A percentile compares a stretch with the other conserved stretches of the same genome.
Conservation (phyloP, 139 green algal species). For the Chlorella sp. region DNA sequence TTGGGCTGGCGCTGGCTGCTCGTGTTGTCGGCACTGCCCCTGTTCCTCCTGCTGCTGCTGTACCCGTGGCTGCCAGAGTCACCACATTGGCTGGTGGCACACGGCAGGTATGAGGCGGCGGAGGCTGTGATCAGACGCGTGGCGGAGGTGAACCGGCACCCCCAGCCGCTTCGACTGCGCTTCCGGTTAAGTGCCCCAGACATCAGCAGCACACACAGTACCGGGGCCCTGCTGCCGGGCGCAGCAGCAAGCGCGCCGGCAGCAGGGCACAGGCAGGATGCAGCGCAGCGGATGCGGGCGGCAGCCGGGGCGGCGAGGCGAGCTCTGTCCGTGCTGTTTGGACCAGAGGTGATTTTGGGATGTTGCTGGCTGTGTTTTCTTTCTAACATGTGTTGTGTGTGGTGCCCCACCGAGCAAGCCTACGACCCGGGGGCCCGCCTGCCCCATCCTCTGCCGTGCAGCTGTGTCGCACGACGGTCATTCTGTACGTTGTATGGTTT, state of each 20-base stretch:
- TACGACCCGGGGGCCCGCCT: too few species aligned
- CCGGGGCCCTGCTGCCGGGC: too few species aligned
- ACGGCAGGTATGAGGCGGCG: slow-evolving; percentile 42
- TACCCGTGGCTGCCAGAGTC: slow-evolving; percentile 78
- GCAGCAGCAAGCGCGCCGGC: neutral
- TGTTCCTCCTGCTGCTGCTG: slow-evolving; percentile 55
- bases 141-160: slow-evolving; percentile 44
- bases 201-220: neutral
- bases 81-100: slow-evolving; percentile 60
- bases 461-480: slow-evolving; percentile 50
- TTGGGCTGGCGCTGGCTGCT: slow-evolving; percentile 75
- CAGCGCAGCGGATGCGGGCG: neutral
- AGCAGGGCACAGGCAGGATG: neutral
- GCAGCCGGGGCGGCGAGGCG: too few species aligned
- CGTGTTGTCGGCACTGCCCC: slow-evolving; percentile 47
- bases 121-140: slow-evolving; percentile 52
- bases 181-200: neutral
- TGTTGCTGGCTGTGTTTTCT: too few species aligned
- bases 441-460: too few species aligned
- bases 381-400: too few species aligned
- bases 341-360: too few species aligned
- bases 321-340: too few species aligned
- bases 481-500: slow-evolving; percentile 77
- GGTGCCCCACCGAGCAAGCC: too few species aligned
- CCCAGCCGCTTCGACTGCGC: slow-evolving; percentile 1